Evolutionary conservation across 2,329 filamentous ascomycete genomes (phyloP), one percentile per base, ranked within the genome.

Genomic region (Fusarium goolgardi): DNA sequence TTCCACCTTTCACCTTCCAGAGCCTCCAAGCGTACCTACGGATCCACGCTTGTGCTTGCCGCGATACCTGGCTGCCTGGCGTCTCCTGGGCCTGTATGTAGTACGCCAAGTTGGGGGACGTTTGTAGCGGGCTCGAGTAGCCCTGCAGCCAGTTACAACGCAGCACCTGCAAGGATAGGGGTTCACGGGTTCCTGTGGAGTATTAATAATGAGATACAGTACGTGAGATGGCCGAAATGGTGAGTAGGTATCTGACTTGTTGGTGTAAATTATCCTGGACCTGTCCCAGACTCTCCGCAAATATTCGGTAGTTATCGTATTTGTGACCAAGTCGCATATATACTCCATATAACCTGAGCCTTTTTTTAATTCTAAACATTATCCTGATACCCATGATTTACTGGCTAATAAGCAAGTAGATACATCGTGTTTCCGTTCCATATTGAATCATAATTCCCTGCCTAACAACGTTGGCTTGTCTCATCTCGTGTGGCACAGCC

Each of bases 21-120:
- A 59, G 56, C 53, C 56, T 58, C 27, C 34, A 35, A 35, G 29
- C 20, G 29, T 43, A 29, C 52, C 44, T 37, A 23, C 35, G 16
- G 53, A 55, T 44, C 45, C 45, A 60, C 44, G 45, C 45, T 59
- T 37, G 56, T 49, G 52, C 44, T 62, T 62, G 66, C 70, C 71
- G 56, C 71, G 71, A 72, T 73, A 43, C 61, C 53, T 72, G 69
- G 71, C 55, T 73, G 71, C 71, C 71, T 73, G 63, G 67, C 54
- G 55, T 53, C 63, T 59, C 21, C 59, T 31, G n/a, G 41, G 44
- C 32, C 21, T 45, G 21, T 34, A 55, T 45, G 21, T 34, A 55
- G 20, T 20, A 21, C 31, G 16, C 27, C n/a, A 47, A 16, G 18
- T 40, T 51, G 32, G 23, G 27, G 47, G 47, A 51, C 34, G 34